phyloP scores from a whole-genome alignment of 345 rosid species.

The Salix brachista region DNA sequence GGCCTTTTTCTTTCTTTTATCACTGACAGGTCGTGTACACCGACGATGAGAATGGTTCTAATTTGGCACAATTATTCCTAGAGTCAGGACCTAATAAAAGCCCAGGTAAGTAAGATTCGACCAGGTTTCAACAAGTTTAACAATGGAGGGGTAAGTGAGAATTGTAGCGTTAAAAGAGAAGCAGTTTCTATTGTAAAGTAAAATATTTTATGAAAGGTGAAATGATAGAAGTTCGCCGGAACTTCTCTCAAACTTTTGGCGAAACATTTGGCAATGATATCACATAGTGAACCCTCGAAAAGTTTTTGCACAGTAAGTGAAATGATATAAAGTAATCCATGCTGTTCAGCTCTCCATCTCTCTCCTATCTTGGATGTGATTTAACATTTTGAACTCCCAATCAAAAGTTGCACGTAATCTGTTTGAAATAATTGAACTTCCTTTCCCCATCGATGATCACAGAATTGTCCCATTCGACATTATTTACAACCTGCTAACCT shows the following conservation, averaged over 20 bases:
- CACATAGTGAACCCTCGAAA: not conserved
- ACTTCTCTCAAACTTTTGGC: not conserved
- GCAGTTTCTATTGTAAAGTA: not conserved
- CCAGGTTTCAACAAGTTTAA: not conserved
- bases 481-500: not conserved
- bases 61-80: not conserved
- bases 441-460: constrained; percentile 20
- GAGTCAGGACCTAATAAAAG: not conserved
- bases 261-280: constrained; percentile 14
- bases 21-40: not conserved
- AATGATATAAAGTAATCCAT: constrained; percentile 14
- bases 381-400: constrained; percentile 17
- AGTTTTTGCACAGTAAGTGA: not conserved
- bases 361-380: constrained; percentile 10
- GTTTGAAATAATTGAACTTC: not conserved
- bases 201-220: not conserved
- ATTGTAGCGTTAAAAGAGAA: not conserved
- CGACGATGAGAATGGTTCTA: not conserved
- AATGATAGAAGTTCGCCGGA: not conserved
- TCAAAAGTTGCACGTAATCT: constrained; percentile 9
- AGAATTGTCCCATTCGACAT: not conserved
- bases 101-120: not conserved
- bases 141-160: not conserved
- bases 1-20: too few species aligned
- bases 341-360: not conserved